Base-by-base conservation (phyloP, 2,329 filamentous ascomycete genomes). In the Pseudopithomyces chartarum region DNA sequence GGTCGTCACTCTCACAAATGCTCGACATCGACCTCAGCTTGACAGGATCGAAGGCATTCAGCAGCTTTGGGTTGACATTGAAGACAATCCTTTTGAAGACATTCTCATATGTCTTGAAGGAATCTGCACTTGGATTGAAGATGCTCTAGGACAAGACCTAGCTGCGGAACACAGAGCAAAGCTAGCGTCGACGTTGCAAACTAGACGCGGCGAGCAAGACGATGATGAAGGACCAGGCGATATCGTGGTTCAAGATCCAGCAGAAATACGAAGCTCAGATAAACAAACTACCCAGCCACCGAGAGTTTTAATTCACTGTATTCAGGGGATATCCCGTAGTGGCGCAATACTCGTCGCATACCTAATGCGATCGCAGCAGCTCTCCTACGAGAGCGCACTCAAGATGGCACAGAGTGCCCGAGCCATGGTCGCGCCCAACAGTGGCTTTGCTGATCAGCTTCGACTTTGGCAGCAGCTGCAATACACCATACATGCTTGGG, bases 251-350 rank as follows among this genome's bases (percentile, higher is more conserved):
- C n/a, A n/a, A n/a, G n/a, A n/a, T n/a, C n/a, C n/a, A n/a, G n/a
- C 33, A 29, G 17, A 2, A 50, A 6, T 20, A 17, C 1, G 32
- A 33, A 13, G 32, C 32, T 7, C 7, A 33, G 32, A 33, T 7
- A 33, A 13, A 33, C n/a, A n/a, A n/a, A n/a, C n/a, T n/a, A n/a
- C n/a, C n/a, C n/a, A n/a, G n/a, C n/a, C n/a, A 13, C 32, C 32
- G 32, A 45, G 32, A n/a, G 57, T 65, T 2, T 55, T 66, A 1
- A 55, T 66, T 1, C 63, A 66, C 22, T 66, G 61, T 22, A 17
- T 58, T 0, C 56, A 62, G 40, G 59, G 61, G 10, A 52, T 60
- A n/a, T 64, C 61, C n/a, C 51, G 63, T 1, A 58, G 53, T 32
- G 57, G 54, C 1, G 48, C 60, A 1, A 32, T 64, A 4, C 40